Evolutionary conservation across 768 basidiomycete genomes (phyloP), one percentile per base, ranked within the genome.

Genomic region (Trametes maxima): DNA sequence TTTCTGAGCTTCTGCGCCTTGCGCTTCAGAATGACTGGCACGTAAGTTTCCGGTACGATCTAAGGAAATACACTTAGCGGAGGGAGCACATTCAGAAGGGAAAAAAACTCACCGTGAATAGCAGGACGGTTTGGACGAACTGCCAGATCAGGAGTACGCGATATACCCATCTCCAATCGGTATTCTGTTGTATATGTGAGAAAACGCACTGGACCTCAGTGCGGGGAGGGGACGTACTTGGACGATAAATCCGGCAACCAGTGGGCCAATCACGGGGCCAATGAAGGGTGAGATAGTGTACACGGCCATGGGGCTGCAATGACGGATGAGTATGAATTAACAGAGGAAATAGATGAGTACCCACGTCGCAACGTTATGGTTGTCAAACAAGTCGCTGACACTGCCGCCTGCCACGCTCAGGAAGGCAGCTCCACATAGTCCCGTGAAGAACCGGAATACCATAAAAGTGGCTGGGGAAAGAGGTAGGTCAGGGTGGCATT

Each of bases 81-180:
- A 7, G 6, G 24, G 22, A 19, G 17, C 3, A 13, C 19, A 5
- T 12, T n/a, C 14, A 25, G 5, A 12, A 16, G 3, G 19, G 5
- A 21, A 11, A 17, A 17, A 21, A 44, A 72, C 80, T 65, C 64
- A 87, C 87, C 44, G 82, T 22, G 48, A 85, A 68, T 8, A 94
- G 73, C 0, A 82, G 75, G 8, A 81, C 50, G 10, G 79, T 72
- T 70, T 90, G 80, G 2, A 73, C 73, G 49, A 82, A 84, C 0
- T 82, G 78, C 93, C 92, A 94, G 21, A 89, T 89, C 1, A 87
- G 62, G 58, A 88, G 70, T 16, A 89, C 73, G 57, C 86, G 84
- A 74, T 87, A 94, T 0, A 90, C 90, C 92, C 91, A 94, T 60
- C 88, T 74, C 89, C 89, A 90, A 47, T 80, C 67, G 1, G 80